Conservation (phyloP, 495 filamentous ascomycete species). For the Talaromyces trachyspermus region DNA sequence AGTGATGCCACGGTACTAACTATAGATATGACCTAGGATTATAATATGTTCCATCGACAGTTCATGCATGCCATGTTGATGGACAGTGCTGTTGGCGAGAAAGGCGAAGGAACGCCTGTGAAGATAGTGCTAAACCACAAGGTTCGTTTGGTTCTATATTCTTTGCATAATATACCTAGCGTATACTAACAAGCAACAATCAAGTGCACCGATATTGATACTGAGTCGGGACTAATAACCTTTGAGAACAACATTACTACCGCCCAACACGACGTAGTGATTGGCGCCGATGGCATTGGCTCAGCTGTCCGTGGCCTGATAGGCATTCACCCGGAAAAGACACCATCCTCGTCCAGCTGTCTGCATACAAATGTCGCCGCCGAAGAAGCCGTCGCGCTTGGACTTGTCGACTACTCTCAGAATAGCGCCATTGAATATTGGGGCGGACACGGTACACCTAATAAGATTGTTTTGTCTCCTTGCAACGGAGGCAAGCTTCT, state of each 20-base stretch:
- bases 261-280: constrained; percentile 30
- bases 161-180: not conserved
- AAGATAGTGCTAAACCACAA: constrained; percentile 36
- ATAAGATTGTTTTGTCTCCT: constrained; percentile 43
- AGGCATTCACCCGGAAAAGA: constrained; percentile 37
- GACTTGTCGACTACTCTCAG: constrained; percentile 36
- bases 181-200: not conserved
- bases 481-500: constrained; percentile 40
- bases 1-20: not conserved
- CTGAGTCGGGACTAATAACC: constrained; percentile 25
- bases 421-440: constrained; percentile 41
- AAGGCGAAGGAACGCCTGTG: constrained; percentile 36
- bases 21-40: no score
- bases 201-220: constrained; percentile 30
- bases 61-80: constrained; percentile 50
- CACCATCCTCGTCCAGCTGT: constrained; percentile 38
- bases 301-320: constrained; percentile 34
- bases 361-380: constrained; percentile 38
- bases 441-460: constrained; percentile 41
- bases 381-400: constrained; percentile 33
- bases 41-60: constrained; percentile 51
- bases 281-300: constrained; percentile 41
- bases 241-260: constrained; percentile 29
- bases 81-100: constrained; percentile 35
- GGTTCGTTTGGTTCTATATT: constrained; percentile 12